Base-by-base conservation (phyloP, 805 yeast species). In the Candida corydali region DNA sequence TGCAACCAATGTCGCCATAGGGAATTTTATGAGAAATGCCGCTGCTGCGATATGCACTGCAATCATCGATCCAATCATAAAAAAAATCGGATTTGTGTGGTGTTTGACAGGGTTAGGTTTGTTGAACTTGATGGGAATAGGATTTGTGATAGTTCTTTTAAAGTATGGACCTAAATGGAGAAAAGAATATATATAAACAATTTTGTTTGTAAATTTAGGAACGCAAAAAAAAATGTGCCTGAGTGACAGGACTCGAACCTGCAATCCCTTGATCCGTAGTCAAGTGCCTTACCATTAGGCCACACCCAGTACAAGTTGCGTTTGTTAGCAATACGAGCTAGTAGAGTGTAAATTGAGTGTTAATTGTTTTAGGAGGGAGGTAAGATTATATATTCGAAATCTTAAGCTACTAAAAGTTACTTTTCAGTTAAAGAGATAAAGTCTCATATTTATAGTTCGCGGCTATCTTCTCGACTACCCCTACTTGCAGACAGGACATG, bases 41-140 rank as follows among this genome's bases (percentile, higher is more conserved):
- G 76, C 76, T 1, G 81, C 82, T 1, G 77, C 78, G 2, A 58
- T 74, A 0, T 69, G 78, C 20, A 69, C 80, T 0, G 72, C 65
- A 1, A 55, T 73, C 4, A 61, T 75, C 11, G 59, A 67, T 11
- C 59, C 62, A 25, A 30, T 62, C 12, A 44, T 54, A 2, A 18
- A 38, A n/a, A 37, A 28, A 29, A 57, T 61, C 71, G 78, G 78
- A 0, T 58, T 57, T 38, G 78, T 78, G 0, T 73, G 78, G 78
- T 71, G 76, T 40, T 75, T 73, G 40, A 71, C 77, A 0, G 78
- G 76, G 0, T 48, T 73, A n/a, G 76, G 71, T 29, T 30, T 56
- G n/a, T 25, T 55, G 7, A 49, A 57, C 26, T 15, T 51, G 9
- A 19, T 50, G 15, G 48, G 54, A 4, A 36, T 54, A 10, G 41